Percentiles rank a stretch among this genome's conserved stretches.
Evolutionary conservation across 306 rosid genomes (phyloP).

Genomic region (Ormosia emarginata): DNA sequence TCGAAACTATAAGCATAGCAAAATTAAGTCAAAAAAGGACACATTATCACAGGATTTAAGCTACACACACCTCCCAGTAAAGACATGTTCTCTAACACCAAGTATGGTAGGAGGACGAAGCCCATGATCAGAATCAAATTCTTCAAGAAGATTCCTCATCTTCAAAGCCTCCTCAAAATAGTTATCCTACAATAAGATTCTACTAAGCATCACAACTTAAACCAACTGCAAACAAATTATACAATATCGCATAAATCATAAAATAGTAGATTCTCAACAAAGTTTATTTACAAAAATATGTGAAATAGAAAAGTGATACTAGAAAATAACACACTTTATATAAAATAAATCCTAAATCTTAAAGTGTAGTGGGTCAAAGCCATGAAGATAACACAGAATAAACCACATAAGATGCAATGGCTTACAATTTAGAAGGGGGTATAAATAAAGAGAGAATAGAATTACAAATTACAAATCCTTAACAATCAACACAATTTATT

Average conservation of each 20-base stretch:
- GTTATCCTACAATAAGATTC: slow-evolving; percentile 37
- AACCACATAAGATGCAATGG: not conserved
- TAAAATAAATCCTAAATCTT: not conserved
- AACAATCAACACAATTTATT: not conserved
- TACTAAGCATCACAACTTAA: slow-evolving; percentile 13
- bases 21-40: not conserved
- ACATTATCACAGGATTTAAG: not conserved
- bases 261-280: not conserved
- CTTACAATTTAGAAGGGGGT: not conserved
- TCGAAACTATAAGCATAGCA: not conserved
- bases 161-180: slow-evolving; percentile 69
- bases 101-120: slow-evolving; percentile 80
- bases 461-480: not conserved
- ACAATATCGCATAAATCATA: not conserved
- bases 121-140: slow-evolving; percentile 75
- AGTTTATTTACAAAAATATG: not conserved
- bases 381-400: not conserved
- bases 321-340: not conserved
- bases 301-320: not conserved
- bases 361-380: not conserved
- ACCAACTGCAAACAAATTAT: not conserved
- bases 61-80: slow-evolving; percentile 75
- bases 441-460: not conserved
- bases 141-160: slow-evolving; percentile 97
- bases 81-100: slow-evolving; percentile 94